A percentile compares a stretch with the other conserved stretches of the same genome.
phyloP scores from a whole-genome alignment of 2,329 filamentous ascomycete species.

The Dothideomycetes sp. region DNA sequence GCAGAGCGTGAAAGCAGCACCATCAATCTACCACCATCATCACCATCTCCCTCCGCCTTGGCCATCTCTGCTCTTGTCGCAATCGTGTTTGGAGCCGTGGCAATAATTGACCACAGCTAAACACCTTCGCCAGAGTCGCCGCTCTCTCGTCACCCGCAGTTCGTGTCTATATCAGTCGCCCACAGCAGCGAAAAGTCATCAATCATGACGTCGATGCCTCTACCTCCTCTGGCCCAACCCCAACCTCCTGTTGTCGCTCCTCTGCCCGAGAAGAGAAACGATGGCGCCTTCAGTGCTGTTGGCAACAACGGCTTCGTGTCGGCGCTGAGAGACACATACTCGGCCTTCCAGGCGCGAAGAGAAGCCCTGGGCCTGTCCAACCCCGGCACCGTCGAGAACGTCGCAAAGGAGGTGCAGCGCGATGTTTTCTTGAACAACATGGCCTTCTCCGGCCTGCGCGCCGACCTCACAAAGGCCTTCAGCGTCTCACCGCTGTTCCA shows the following conservation, averaged over 20 bases:
- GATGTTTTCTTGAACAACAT: constrained; percentile 94
- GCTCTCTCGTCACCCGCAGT: constrained; percentile 1
- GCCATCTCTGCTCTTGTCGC: not conserved
- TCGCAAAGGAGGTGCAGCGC: constrained; percentile 85
- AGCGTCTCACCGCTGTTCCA: constrained; percentile 91
- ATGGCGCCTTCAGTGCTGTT: constrained; percentile 53
- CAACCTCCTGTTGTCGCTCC: constrained; percentile 8
- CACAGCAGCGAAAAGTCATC: constrained; percentile 9
- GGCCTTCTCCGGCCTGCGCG: constrained; percentile 92
- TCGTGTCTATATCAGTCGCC: constrained; percentile 5
- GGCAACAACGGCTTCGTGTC: constrained; percentile 63
- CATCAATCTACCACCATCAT: constrained; percentile 8
- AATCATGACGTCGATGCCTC: constrained; percentile 16
- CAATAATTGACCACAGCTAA: constrained; percentile 6
- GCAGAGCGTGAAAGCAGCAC: not conserved
- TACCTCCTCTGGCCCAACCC: constrained; percentile 6
- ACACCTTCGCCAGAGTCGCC: not conserved
- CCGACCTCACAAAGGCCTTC: constrained; percentile 94
- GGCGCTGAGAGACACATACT: constrained; percentile 55
- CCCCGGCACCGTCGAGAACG: constrained; percentile 83
- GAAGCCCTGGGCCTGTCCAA: constrained; percentile 81
- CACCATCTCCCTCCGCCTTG: not conserved
- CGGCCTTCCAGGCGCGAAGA: constrained; percentile 74
- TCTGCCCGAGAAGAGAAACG: constrained; percentile 10
- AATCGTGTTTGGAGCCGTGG: not conserved